Percentiles rank a stretch among this genome's conserved stretches.
Conservation (phyloP, 257 asterid genomes). For the Solanum medicagineum region DNA sequence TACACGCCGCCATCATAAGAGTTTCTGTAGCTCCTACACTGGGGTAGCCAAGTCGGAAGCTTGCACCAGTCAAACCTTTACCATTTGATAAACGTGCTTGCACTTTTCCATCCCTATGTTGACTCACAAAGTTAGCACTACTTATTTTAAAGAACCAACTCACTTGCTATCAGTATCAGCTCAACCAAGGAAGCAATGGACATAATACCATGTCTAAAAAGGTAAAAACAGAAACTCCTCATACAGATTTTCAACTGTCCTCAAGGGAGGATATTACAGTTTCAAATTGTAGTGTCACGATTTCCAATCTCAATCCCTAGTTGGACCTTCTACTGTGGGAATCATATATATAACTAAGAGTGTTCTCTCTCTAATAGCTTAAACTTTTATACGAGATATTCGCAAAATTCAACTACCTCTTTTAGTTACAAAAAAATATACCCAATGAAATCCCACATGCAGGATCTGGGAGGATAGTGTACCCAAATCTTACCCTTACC, state of each 20-base stretch:
- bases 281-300: background rate
- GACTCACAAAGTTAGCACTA: background rate
- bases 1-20: slow-evolving; percentile 37
- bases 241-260: background rate
- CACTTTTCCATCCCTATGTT: slow-evolving; percentile 22
- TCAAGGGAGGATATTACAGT: background rate
- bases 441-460: background rate
- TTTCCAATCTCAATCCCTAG: background rate
- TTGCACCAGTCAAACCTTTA: slow-evolving; percentile 26
- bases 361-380: background rate
- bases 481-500: background rate
- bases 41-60: slow-evolving; percentile 22
- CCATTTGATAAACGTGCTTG: slow-evolving; percentile 26
- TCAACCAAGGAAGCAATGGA: background rate
- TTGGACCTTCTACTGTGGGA: background rate
- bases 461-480: background rate
- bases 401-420: background rate
- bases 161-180: background rate
- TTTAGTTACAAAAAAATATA: background rate
- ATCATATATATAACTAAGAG: background rate
- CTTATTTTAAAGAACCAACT: background rate
- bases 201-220: background rate
- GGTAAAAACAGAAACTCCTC: background rate
- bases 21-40: slow-evolving; percentile 51
- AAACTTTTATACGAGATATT: background rate